phyloP scores from a whole-genome alignment of 331 rosid species.

The Ulmus americana region DNA sequence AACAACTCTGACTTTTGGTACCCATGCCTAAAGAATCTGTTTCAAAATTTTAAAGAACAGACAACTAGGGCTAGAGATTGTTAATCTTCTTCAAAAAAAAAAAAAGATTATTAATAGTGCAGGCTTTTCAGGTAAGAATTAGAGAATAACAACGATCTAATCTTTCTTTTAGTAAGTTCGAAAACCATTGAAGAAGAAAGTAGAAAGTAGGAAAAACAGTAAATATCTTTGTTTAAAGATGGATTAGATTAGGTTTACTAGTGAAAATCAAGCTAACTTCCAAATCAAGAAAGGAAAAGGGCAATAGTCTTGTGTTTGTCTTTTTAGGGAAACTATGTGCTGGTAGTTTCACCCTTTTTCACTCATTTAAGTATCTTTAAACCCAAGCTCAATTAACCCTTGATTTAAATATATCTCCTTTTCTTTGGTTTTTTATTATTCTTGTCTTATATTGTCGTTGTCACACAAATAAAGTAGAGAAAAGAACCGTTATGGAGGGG shows the following conservation, averaged over 20 bases:
- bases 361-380: background rate
- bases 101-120: too few relatives aligned
- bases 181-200: background rate
- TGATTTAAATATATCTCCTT: background rate
- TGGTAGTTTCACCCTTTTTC: constrained; percentile 5
- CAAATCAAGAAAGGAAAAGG: constrained; percentile 12
- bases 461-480: constrained; percentile 3
- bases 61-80: constrained; percentile 4
- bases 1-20: constrained; percentile 1
- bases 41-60: background rate
- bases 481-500: constrained; percentile 3
- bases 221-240: background rate
- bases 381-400: background rate
- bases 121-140: too few relatives aligned
- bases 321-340: constrained; percentile 7
- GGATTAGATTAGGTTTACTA: background rate
- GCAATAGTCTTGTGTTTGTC: constrained; percentile 5
- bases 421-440: constrained; percentile 1
- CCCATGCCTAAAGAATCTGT: background rate
- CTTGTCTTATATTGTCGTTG: constrained; percentile 9
- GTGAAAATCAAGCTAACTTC: constrained; percentile 5
- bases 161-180: background rate
- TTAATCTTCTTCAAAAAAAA: background rate
- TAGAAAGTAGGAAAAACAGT: background rate
- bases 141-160: background rate